phyloP scores from a whole-genome alignment of 257 asterid species.

The Fraxinus quadrangulata region DNA sequence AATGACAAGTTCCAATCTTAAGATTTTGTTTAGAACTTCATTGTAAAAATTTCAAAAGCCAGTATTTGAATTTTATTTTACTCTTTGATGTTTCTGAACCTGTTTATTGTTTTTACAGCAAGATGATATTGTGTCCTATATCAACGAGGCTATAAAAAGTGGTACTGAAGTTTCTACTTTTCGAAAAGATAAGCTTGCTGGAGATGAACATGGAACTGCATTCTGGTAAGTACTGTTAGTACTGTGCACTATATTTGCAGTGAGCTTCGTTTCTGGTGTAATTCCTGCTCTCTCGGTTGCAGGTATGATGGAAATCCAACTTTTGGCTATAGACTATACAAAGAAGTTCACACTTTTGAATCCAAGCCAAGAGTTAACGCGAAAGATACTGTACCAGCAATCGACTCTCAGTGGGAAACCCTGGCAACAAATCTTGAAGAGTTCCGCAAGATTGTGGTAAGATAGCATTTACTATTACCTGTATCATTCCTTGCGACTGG shows the following conservation, averaged over 20 bases:
- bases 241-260: conserved; percentile 4
- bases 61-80: conserved; percentile 16
- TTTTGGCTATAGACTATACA: conserved; percentile 79
- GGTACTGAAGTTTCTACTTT: conserved; percentile 53
- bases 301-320: conserved; percentile 81
- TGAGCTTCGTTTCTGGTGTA: conserved; percentile 22
- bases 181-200: conserved; percentile 67
- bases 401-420: conserved; percentile 73
- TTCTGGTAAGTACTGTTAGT: conserved; percentile 57
- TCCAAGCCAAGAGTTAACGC: conserved; percentile 32
- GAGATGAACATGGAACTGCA: conserved; percentile 57
- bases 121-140: conserved; percentile 58
- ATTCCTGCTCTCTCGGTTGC: conserved; percentile 27
- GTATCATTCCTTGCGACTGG: conserved; percentile 19
- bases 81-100: conserved; percentile 5
- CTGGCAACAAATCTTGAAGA: conserved; percentile 82
- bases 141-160: conserved; percentile 54
- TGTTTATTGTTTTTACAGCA: conserved; percentile 50
- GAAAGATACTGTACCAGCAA: conserved; percentile 34
- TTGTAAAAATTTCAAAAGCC: conserved; percentile 6
- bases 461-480: conserved; percentile 25
- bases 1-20: background rate
- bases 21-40: conserved; percentile 9
- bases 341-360: conserved; percentile 53
- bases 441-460: conserved; percentile 69